phyloP scores from a whole-genome alignment of 179 eudicot genomes.

The Pouteria campechiana region DNA sequence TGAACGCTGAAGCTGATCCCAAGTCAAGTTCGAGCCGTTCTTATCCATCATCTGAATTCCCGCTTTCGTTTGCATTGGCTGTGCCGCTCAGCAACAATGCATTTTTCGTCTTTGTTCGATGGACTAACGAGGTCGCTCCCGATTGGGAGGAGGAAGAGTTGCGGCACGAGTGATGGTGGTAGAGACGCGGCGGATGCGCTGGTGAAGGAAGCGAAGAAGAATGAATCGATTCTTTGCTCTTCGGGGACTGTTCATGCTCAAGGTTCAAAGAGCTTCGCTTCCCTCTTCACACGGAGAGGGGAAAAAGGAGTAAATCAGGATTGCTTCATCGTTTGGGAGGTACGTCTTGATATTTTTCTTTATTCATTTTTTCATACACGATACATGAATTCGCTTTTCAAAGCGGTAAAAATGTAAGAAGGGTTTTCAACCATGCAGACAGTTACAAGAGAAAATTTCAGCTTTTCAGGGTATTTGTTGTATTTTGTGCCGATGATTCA shows the following conservation, averaged over 20 bases:
- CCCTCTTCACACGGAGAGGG: conserved; percentile 62
- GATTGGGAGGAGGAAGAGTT: conserved; percentile 32
- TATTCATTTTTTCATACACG: no score
- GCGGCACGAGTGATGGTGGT: conserved; percentile 37
- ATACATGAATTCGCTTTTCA: no score
- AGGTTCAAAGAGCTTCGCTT: conserved; percentile 59
- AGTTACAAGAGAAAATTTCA: no score
- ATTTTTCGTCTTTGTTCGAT: conserved; percentile 69
- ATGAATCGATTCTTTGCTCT: conserved; percentile 53
- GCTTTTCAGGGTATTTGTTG: not conserved
- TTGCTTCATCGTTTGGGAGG: conserved; percentile 98
- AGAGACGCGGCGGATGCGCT: conserved; percentile 54
- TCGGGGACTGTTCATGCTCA: conserved; percentile 52
- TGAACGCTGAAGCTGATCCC: no score
- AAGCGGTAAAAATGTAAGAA: no score
- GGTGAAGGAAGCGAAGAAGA: conserved; percentile 72
- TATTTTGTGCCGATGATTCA: conserved; percentile 1
- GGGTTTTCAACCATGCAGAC: no score
- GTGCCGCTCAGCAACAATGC: no score
- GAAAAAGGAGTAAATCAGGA: conserved; percentile 90
- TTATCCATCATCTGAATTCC: no score
- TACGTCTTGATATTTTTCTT: conserved; percentile 12
- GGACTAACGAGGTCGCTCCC: conserved; percentile 67
- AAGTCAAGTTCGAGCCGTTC: no score
- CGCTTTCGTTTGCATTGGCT: no score